phyloP scores from a whole-genome alignment of 176 grass and related monocot species.

The Ananas comosus region DNA sequence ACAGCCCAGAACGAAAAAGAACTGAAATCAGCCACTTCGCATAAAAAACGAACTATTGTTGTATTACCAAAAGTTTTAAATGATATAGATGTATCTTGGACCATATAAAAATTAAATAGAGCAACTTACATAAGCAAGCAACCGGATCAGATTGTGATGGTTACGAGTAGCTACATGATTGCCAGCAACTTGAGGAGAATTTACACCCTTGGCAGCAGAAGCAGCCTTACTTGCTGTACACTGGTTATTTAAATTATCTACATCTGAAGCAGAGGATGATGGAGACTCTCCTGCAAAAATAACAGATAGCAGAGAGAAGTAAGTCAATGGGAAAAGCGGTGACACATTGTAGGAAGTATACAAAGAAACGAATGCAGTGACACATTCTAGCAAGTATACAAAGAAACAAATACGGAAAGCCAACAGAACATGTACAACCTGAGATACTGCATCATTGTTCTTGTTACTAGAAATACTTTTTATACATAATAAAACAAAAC shows the following conservation, averaged over 20 bases:
- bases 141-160: conserved; percentile 67
- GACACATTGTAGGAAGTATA: no score
- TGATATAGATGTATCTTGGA: neutral
- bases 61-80: neutral
- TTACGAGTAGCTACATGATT: conserved; percentile 57
- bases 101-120: conserved; percentile 11
- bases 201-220: conserved; percentile 67
- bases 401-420: no score
- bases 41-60: neutral
- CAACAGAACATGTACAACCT: no score
- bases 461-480: no score
- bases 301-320: conserved; percentile 13
- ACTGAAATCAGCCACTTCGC: neutral
- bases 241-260: conserved; percentile 92
- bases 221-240: conserved; percentile 47
- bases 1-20: neutral
- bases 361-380: no score
- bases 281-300: conserved; percentile 84
- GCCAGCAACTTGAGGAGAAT: conserved; percentile 70
- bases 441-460: no score
- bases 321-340: neutral
- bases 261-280: conserved; percentile 97
- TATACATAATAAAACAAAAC: no score
- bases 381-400: no score
- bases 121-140: conserved; percentile 82